Percentiles rank a stretch among this genome's conserved stretches.
Evolutionary conservation across 2,329 filamentous ascomycete species (phyloP).

Genomic region (Cryphonectria nitschkei): DNA sequence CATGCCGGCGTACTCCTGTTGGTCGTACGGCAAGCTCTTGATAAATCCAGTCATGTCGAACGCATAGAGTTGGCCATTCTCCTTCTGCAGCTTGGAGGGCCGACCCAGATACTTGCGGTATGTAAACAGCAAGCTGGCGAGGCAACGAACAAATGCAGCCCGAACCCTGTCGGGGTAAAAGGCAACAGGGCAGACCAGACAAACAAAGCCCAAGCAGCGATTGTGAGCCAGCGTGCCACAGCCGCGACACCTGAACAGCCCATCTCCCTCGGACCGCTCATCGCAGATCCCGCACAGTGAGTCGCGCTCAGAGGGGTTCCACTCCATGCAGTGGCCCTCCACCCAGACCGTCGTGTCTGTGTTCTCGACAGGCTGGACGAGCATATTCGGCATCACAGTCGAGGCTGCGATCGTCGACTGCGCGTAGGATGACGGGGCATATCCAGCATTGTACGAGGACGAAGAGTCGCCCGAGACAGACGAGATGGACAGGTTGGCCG

Average conservation of each 20-base stretch:
- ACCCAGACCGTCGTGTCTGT: slow-evolving; percentile 83
- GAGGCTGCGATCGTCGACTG: slow-evolving; percentile 85
- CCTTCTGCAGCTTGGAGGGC: slow-evolving; percentile 63
- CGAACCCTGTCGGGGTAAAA: slow-evolving; percentile 66
- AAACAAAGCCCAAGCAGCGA: slow-evolving; percentile 64
- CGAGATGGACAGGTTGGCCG: slow-evolving; percentile 61
- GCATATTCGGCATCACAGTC: slow-evolving; percentile 84
- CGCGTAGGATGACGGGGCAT: slow-evolving; percentile 82
- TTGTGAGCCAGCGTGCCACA: slow-evolving; percentile 63
- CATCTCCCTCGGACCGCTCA: slow-evolving; percentile 72
- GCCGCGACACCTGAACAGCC: slow-evolving; percentile 73
- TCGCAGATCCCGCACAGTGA: slow-evolving; percentile 75
- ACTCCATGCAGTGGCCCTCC: slow-evolving; percentile 80
- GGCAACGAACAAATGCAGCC: slow-evolving; percentile 66
- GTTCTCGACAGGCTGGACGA: slow-evolving; percentile 77
- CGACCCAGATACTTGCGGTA: slow-evolving; percentile 67
- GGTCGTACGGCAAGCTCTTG: slow-evolving; percentile 66
- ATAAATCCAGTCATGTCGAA: slow-evolving; percentile 70
- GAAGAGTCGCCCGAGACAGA: slow-evolving; percentile 65
- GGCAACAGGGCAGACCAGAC: slow-evolving; percentile 65
- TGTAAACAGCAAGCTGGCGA: slow-evolving; percentile 68
- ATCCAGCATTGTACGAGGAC: slow-evolving; percentile 69
- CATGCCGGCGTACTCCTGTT: slow-evolving; percentile 67
- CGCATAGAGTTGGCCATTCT: slow-evolving; percentile 61
- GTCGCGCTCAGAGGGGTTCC: slow-evolving; percentile 60